A percentile compares a stretch with the other conserved stretches of the same genome.
Conservation (phyloP, 192 early-diverging fungal genomes). For the Anaeromyces robustus region DNA sequence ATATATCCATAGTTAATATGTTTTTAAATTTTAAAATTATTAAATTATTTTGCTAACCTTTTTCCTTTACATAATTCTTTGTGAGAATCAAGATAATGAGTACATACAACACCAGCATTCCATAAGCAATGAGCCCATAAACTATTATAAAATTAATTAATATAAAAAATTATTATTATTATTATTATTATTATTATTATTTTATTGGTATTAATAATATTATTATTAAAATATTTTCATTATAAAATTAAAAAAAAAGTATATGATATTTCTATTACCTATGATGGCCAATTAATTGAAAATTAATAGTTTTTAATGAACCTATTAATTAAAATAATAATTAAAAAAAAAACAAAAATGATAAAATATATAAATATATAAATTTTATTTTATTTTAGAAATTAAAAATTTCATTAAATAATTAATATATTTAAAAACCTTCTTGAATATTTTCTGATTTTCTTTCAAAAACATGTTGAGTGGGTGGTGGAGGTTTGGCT, state of each 20-base stretch:
- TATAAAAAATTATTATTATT: no score
- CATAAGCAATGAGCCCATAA: slow-evolving; percentile 81
- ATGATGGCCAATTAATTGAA: not conserved
- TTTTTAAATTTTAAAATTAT: no score
- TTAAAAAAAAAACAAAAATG: no score
- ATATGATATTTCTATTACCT: not conserved
- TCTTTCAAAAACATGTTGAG: not conserved
- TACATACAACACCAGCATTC: slow-evolving; percentile 76
- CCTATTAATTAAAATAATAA: not conserved
- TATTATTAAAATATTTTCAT: no score
- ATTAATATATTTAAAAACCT: not conserved
- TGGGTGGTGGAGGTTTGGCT: not conserved
- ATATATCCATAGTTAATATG: no score
- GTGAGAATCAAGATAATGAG: slow-evolving; percentile 58
- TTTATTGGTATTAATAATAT: no score
- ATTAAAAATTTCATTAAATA: no score
- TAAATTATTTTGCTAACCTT: no score
- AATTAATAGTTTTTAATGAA: not conserved
- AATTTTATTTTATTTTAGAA: no score
- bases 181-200: no score
- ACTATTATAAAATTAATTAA: not conserved
- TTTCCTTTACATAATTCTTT: slow-evolving; percentile 39
- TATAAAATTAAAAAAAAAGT: not conserved
- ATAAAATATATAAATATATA: no score
- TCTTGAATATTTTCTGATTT: not conserved